These are phyloP conservation scores for Immersiporthe knoxdaviesiana DNA, from an alignment of 2,329 filamentous ascomycete species.

Conservation along the genomic window DNA sequence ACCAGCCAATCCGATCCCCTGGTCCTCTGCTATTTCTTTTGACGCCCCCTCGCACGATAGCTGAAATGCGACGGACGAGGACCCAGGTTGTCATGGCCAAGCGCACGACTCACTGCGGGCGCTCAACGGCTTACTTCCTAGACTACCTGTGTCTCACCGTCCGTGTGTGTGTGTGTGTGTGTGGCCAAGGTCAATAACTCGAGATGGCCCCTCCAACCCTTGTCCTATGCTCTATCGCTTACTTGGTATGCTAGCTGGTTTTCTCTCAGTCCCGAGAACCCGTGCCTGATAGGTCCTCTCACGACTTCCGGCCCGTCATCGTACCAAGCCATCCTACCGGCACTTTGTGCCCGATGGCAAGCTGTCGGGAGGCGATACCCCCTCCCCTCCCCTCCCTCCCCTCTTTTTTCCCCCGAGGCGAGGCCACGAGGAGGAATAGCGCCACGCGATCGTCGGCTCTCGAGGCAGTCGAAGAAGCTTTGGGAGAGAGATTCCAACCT, in stretches of 20 bases:
- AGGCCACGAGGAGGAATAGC: conserved; percentile 2
- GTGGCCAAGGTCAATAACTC: background rate
- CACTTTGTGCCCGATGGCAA: conserved; percentile 5
- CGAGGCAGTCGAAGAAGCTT: background rate
- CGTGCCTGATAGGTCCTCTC: background rate
- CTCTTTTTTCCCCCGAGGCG: no score
- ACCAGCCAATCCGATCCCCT: background rate
- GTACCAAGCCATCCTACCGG: conserved; percentile 8
- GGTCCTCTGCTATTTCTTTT: background rate
- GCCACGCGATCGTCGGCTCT: background rate
- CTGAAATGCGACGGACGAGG: background rate
- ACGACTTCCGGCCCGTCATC: conserved; percentile 15
- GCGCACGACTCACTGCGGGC: background rate
- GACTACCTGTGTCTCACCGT: background rate
- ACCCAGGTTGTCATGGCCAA: no score
- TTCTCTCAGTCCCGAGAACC: conserved; percentile 8
- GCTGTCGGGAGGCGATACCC: background rate
- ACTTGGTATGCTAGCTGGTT: background rate
- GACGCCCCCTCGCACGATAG: background rate
- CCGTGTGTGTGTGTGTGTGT: background rate
- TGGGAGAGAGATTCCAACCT: background rate
- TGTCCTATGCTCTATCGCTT: background rate
- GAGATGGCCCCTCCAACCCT: background rate
- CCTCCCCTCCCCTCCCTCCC: background rate
- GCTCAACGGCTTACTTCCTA: background rate